Evolutionary conservation across 176 grass and related monocot genomes (phyloP).

Genomic region (Oryza glaberrima): DNA sequence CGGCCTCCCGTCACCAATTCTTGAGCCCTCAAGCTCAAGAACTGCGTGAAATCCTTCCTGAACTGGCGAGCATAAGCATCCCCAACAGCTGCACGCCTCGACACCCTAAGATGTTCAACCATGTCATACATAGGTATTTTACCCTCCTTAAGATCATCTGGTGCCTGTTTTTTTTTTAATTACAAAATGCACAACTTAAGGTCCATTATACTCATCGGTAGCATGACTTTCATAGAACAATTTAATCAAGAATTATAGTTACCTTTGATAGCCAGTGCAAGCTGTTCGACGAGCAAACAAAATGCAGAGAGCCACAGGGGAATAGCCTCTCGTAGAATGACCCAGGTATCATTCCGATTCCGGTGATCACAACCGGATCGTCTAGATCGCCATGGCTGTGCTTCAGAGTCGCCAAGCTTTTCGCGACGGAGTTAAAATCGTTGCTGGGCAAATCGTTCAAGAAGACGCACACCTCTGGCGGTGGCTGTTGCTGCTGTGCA

Average conservation of each 20-base stretch:
- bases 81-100: background rate
- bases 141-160: background rate
- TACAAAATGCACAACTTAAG: background rate
- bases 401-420: background rate
- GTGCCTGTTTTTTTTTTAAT: constrained; percentile 1
- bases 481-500: background rate
- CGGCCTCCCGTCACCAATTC: constrained; percentile 8
- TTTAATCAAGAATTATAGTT: background rate
- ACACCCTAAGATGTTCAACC: background rate
- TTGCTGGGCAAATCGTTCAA: constrained; percentile 16
- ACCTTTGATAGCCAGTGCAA: constrained; percentile 18
- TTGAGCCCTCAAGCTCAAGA: constrained; percentile 5
- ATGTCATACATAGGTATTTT: background rate
- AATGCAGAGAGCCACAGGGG: background rate
- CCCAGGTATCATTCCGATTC: constrained; percentile 18
- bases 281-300: background rate
- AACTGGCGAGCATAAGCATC: constrained; percentile 19
- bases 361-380: background rate
- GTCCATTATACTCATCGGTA: background rate
- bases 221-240: background rate
- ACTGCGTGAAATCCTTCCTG: constrained; percentile 25
- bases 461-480: background rate
- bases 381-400: background rate
- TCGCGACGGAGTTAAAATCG: constrained; percentile 19
- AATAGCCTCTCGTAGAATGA: constrained; percentile 25